phyloP scores from a whole-genome alignment of 345 rosid species.

The Lagerstroemia speciosa region DNA sequence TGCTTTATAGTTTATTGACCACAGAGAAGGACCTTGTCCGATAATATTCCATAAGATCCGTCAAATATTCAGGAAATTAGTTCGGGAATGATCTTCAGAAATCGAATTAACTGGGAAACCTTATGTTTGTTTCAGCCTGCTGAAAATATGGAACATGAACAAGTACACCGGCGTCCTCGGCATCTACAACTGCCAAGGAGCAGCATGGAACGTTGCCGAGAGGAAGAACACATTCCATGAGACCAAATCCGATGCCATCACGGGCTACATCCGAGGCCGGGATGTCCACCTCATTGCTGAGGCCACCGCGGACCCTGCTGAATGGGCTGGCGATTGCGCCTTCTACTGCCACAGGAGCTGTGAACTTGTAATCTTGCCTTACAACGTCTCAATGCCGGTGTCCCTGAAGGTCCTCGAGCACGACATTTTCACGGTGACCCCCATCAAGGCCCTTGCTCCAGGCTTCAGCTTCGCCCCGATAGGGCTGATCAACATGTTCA shows the following conservation, averaged over 20 bases:
- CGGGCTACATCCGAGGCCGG: slow-evolving; percentile 48
- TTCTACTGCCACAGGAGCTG: slow-evolving; percentile 42
- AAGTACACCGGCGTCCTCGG: slow-evolving; percentile 86
- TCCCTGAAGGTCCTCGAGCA: slow-evolving; percentile 72
- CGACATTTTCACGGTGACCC: slow-evolving; percentile 51
- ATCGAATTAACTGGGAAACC: background rate
- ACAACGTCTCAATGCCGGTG: slow-evolving; percentile 57
- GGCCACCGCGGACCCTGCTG: slow-evolving; percentile 46
- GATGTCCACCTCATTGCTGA: slow-evolving; percentile 76
- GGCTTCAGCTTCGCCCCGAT: slow-evolving; percentile 66
- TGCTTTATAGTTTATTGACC: no score
- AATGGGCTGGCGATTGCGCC: slow-evolving; percentile 63
- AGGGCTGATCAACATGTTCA: slow-evolving; percentile 77
- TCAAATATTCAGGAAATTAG: background rate
- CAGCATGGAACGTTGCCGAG: slow-evolving; percentile 71
- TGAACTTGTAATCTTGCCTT: slow-evolving; percentile 48
- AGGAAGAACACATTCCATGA: slow-evolving; percentile 72
- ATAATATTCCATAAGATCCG: no score
- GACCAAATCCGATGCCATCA: slow-evolving; percentile 37
- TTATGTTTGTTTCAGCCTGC: slow-evolving; percentile 44
- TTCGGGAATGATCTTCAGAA: background rate
- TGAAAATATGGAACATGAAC: slow-evolving; percentile 99
- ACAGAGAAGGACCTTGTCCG: no score
- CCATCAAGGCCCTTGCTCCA: slow-evolving; percentile 40
- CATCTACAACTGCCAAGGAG: slow-evolving; percentile 95